A percentile compares a stretch with the other conserved stretches of the same genome.
Conservation (phyloP, 108 stramenopile genomes). For the Seminavis robusta region DNA sequence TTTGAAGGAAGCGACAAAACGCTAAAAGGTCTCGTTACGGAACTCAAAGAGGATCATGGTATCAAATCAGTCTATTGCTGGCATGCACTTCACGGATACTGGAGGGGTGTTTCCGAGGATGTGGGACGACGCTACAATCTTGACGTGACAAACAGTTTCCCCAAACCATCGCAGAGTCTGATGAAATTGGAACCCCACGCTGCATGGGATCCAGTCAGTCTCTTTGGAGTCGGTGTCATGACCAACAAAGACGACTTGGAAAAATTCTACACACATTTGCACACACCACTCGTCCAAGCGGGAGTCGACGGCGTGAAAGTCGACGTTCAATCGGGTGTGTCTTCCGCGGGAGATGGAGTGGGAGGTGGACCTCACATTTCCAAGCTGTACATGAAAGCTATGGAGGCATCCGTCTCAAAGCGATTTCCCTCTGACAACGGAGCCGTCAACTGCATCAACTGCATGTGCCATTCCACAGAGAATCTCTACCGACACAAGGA, state of each 20-base stretch:
- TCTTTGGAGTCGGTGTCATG: conserved; percentile 33
- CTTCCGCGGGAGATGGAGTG: conserved; percentile 15
- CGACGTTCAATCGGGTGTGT: conserved; percentile 52
- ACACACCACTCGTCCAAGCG: conserved; percentile 35
- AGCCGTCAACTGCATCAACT: conserved; percentile 47
- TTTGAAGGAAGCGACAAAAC: conserved; percentile 14
- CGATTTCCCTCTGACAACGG: conserved; percentile 20
- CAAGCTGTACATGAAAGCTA: conserved; percentile 32
- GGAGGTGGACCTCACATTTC: conserved; percentile 35
- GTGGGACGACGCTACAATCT: conserved; percentile 18
- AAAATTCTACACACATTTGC: conserved; percentile 53
- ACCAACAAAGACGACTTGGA: conserved; percentile 21
- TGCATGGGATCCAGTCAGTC: conserved; percentile 32
- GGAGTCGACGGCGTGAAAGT: conserved; percentile 75
- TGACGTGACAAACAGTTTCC: conserved; percentile 16
- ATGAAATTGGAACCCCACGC: conserved; percentile 39
- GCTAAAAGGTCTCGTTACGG: conserved; percentile 25
- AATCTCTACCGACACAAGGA: conserved; percentile 39
- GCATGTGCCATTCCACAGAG: conserved; percentile 71
- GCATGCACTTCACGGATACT: conserved; percentile 74
- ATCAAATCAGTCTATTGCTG: conserved; percentile 57
- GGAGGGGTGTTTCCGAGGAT: conserved; percentile 49
- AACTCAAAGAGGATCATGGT: conserved; percentile 39
- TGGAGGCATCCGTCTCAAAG: conserved; percentile 40
- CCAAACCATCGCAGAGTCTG: conserved; percentile 39